phyloP scores from a whole-genome alignment of 108 stramenopile species.

The Cyclotella distinguenda region DNA sequence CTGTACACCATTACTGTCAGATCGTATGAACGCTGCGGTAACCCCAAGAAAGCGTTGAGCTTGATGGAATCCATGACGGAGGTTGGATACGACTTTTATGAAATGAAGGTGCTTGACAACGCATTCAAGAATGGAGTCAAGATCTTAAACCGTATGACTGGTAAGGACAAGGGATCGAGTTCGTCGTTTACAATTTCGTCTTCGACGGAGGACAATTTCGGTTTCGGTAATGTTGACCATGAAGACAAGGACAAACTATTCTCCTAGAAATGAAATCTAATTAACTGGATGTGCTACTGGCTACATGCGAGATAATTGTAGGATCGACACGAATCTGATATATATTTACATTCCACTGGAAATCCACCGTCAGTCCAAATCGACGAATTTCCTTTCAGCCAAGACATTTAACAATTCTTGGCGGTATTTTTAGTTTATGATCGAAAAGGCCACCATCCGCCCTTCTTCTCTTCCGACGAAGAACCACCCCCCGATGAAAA shows the following conservation, averaged over 20 bases:
- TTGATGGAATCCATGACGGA: constrained; percentile 82
- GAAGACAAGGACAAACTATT: neutral
- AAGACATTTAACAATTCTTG: too few relatives aligned
- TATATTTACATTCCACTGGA: too few relatives aligned
- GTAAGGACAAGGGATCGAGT: neutral
- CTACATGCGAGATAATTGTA: too few relatives aligned
- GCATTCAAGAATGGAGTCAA: constrained; percentile 77
- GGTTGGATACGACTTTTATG: constrained; percentile 80
- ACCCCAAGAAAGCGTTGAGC: constrained; percentile 68
- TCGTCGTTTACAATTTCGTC: neutral
- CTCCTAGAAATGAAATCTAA: too few relatives aligned
- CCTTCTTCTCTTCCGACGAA: constrained; percentile 15
- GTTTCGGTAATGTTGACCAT: neutral
- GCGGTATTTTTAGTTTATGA: too few relatives aligned
- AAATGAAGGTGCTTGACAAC: constrained; percentile 63
- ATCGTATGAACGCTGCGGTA: constrained; percentile 72
- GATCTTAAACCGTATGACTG: constrained; percentile 47
- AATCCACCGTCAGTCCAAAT: too few relatives aligned
- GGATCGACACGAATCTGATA: too few relatives aligned
- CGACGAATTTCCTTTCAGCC: too few relatives aligned
- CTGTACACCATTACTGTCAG: constrained; percentile 73
- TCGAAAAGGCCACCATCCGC: constrained; percentile 51
- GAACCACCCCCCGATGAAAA: constrained; percentile 28
- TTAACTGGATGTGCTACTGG: too few relatives aligned
- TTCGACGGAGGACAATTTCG: neutral